Evolutionary conservation across 345 rosid genomes (phyloP).

Genomic region (Gossypium anomalum): DNA sequence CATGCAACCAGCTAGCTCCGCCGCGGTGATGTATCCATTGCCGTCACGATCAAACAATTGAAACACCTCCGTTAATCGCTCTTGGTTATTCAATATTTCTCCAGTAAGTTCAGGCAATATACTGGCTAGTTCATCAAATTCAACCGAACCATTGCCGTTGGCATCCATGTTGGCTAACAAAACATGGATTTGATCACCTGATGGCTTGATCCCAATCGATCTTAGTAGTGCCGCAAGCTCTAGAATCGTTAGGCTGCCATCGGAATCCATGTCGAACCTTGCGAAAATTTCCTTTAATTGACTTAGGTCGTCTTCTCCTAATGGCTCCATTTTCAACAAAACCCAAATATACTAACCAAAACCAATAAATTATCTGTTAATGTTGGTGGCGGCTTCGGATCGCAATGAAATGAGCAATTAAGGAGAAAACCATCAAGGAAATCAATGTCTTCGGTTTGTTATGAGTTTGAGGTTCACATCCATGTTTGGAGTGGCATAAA

Average conservation of each 20-base stretch:
- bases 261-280: constrained; percentile 82
- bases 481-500: neutral
- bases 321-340: neutral
- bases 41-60: constrained; percentile 71
- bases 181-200: constrained; percentile 67
- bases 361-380: neutral
- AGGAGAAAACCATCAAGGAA: neutral
- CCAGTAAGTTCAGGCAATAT: constrained; percentile 56
- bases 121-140: constrained; percentile 70
- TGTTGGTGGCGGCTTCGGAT: neutral
- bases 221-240: constrained; percentile 85
- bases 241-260: constrained; percentile 84
- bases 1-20: constrained; percentile 77
- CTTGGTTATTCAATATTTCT: constrained; percentile 50
- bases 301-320: constrained; percentile 38
- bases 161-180: constrained; percentile 71
- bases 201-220: constrained; percentile 70
- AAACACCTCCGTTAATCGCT: constrained; percentile 54
- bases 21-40: constrained; percentile 71
- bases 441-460: neutral
- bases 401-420: neutral
- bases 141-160: constrained; percentile 71
- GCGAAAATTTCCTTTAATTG: constrained; percentile 58
- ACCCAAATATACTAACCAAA: neutral
- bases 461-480: neutral